These are phyloP conservation scores for Sugiyamaella sp. DNA, from an alignment of 1,139 yeast genomes.

Conservation along the genomic window DNA sequence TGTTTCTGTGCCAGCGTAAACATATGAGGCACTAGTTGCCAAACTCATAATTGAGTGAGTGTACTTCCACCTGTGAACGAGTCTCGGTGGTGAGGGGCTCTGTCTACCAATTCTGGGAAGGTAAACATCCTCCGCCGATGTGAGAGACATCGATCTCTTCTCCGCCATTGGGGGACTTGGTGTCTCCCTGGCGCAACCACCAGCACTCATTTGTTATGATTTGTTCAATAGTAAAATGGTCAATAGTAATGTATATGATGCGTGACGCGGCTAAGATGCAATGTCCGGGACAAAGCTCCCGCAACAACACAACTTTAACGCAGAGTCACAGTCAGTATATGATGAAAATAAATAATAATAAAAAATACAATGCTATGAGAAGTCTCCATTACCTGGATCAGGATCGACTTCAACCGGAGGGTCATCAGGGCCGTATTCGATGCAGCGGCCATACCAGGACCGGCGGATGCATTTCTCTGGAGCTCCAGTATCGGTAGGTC, in stretches of 20 bases:
- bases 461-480: constrained; percentile 33
- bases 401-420: constrained; percentile 8
- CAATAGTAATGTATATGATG: not conserved
- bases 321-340: no score
- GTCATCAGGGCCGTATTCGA: constrained; percentile 29
- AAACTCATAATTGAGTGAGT: constrained; percentile 77
- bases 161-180: constrained; percentile 24
- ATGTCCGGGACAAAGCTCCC: no score
- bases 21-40: constrained; percentile 59
- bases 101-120: constrained; percentile 16
- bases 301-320: no score
- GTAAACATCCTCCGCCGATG: constrained; percentile 16
- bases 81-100: constrained; percentile 26
- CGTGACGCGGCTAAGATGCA: not conserved
- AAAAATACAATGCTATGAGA: not conserved
- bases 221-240: not conserved
- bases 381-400: constrained; percentile 6
- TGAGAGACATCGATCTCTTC: constrained; percentile 7
- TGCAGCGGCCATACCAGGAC: constrained; percentile 38
- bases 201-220: not conserved
- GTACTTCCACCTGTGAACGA: constrained; percentile 77
- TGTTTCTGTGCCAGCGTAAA: constrained; percentile 94
- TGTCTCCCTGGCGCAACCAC: constrained; percentile 31
- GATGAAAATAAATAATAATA: not conserved
- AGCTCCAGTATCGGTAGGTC: constrained; percentile 21